phyloP scores from a whole-genome alignment of 73 alveolate species.

The Halteria grandinella region DNA sequence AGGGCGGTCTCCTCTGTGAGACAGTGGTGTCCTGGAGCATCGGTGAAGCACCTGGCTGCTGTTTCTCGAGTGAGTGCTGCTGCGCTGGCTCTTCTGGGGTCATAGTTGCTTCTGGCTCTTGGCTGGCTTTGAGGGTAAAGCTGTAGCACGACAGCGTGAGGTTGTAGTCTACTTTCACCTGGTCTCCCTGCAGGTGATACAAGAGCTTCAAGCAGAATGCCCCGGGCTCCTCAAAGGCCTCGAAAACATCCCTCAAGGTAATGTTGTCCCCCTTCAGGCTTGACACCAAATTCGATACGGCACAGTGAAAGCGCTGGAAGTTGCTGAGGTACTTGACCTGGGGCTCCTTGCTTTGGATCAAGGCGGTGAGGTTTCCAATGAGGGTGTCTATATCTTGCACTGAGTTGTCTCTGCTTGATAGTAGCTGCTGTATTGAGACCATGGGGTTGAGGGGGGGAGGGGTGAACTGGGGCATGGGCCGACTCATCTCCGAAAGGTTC shows the following conservation, averaged over 20 bases:
- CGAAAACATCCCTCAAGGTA: conserved; percentile 11
- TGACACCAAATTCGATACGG: not conserved
- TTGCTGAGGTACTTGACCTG: conserved; percentile 29
- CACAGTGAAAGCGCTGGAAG: conserved; percentile 12
- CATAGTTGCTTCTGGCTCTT: no score
- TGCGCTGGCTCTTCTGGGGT: no score
- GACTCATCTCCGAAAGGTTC: no score
- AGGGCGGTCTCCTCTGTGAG: no score
- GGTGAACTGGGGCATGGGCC: not conserved
- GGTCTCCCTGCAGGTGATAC: conserved; percentile 2
- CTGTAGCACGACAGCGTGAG: conserved; percentile 25
- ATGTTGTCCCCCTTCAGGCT: not conserved
- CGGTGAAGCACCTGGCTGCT: no score
- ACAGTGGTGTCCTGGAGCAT: no score
- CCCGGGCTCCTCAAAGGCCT: conserved; percentile 28
- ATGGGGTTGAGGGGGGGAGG: not conserved
- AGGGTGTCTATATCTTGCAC: not conserved
- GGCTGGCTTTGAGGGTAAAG: no score
- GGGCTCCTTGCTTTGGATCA: not conserved
- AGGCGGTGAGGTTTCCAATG: not conserved
- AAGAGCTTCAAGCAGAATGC: conserved; percentile 2
- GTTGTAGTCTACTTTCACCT: conserved; percentile 10
- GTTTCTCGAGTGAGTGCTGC: no score
- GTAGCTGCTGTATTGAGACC: not conserved
- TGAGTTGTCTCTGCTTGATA: conserved; percentile 3